Evolutionary conservation across 169 alveolate species (phyloP), one percentile per base, ranked within the genome.

Genomic region (Plasmodium adleri): DNA sequence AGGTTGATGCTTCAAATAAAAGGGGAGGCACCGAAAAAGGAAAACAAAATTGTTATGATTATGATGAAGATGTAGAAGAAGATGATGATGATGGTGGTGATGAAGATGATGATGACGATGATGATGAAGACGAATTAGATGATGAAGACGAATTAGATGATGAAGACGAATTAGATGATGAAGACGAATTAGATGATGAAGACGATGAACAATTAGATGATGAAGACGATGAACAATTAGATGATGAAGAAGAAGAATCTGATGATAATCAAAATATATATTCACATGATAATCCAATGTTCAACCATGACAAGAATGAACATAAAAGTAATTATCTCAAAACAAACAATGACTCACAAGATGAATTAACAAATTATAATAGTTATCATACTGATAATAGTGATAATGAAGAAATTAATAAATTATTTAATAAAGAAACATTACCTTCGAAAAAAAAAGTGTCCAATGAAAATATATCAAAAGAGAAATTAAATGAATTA

Each of bases 301-400:
- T 5, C 1, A 39, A 39, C 47, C 10, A 39, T 39, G 47, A 5
- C 0, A 32, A 73, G 15, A 47, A 64, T n/a, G 70, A 47, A 73
- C n/a, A 5, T 20, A 47, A 62, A 73, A 6, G 7, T 39, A 39
- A 39, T 6, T 39, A 6, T 39, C 9, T 4, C 1, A 39, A 39
- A 39, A 39, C 10, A 5, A 39, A 7, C 10, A 39, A 6, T 39
- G n/a, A 58, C 15, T 28, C 45, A 73, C 13, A 24, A 60, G 17
- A 52, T 10, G 45, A 10, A 52, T 12, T 17, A 12, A 17, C 1
- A 8, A 22, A 62, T 39, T 80, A 62, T 15, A 3, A 54, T 9
- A 58, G 70, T 49, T 86, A 47, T 28, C 26, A 13, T 72, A 71
- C 88, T 13, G 92, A 86, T 26, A 76, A 86, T 24, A 86, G 92